Conservation (phyloP, 768 basidiomycete genomes). For the Psilocybe sp. region DNA sequence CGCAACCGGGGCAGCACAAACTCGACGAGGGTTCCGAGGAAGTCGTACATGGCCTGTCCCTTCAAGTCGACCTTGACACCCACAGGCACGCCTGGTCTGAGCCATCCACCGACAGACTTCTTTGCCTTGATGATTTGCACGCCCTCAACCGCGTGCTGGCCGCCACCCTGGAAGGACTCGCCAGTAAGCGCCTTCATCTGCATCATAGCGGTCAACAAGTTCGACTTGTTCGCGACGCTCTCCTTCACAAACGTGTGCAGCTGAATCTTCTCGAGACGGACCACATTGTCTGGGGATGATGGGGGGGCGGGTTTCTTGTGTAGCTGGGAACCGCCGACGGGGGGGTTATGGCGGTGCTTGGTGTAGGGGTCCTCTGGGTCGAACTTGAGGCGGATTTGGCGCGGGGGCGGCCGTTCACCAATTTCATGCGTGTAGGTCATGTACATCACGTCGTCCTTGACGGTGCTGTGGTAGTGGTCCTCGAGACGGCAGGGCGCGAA, state of each 20-base stretch:
- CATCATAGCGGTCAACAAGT: conserved; percentile 83
- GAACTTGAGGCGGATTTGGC: conserved; percentile 63
- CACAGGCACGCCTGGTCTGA: conserved; percentile 76
- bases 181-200: conserved; percentile 86
- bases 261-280: conserved; percentile 78
- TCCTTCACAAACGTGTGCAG: conserved; percentile 87
- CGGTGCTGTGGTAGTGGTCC: conserved; percentile 81
- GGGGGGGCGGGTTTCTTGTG: conserved; percentile 68
- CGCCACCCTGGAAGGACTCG: conserved; percentile 72
- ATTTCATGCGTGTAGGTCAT: conserved; percentile 85
- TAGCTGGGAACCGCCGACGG: conserved; percentile 67
- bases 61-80: conserved; percentile 90
- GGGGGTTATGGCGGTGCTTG: conserved; percentile 71
- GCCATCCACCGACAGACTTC: conserved; percentile 78
- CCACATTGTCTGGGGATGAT: conserved; percentile 64
- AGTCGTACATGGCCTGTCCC: conserved; percentile 94
- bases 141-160: conserved; percentile 65
- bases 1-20: conserved; percentile 94
- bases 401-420: conserved; percentile 47
- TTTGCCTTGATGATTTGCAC: conserved; percentile 74
- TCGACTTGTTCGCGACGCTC: conserved; percentile 63
- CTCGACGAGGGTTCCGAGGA: conserved; percentile 82
- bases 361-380: conserved; percentile 82
- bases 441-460: conserved; percentile 91
- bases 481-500: conserved; percentile 69